A percentile compares a stretch with the other conserved stretches of the same genome.
phyloP scores from a whole-genome alignment of 1,284 basidiomycete species.

The Tylopilus sp. region DNA sequence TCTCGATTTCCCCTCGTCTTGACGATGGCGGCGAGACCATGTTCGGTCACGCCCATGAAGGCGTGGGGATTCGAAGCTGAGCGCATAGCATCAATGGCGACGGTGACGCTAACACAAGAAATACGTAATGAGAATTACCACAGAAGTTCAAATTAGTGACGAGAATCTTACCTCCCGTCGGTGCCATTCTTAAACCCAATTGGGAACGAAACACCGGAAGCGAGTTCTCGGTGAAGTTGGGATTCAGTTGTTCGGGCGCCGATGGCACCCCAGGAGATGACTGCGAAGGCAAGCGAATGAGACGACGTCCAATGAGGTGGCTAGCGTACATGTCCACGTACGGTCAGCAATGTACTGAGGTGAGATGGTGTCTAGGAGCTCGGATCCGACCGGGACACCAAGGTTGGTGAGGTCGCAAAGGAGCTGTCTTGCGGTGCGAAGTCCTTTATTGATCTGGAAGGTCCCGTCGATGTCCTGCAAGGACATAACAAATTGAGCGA shows the following conservation, averaged over 20 bases:
- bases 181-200: constrained; percentile 99
- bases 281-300: constrained; percentile 27
- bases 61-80: constrained; percentile 90
- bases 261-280: constrained; percentile 96
- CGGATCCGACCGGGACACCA: constrained; percentile 91
- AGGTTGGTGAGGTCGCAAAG: constrained; percentile 86
- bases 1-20: constrained; percentile 91
- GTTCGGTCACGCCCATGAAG: constrained; percentile 97
- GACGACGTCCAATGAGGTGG: background rate
- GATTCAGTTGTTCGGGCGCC: constrained; percentile 96
- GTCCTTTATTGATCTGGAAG: constrained; percentile 97
- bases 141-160: background rate
- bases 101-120: constrained; percentile 44
- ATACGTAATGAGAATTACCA: constrained; percentile 13
- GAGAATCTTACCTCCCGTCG: constrained; percentile 72
- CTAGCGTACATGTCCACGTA: constrained; percentile 29
- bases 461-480: constrained; percentile 77
- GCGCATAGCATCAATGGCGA: constrained; percentile 96
- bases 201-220: constrained; percentile 85
- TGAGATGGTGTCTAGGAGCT: constrained; percentile 92
- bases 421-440: constrained; percentile 82
- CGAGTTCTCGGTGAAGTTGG: constrained; percentile 90
- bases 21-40: constrained; percentile 93
- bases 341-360: constrained; percentile 78
- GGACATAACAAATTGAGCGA: background rate